A percentile compares a stretch with the other conserved stretches of the same genome.
Conservation (phyloP, 163 green algal genomes). For the Botryococcus braunii region DNA sequence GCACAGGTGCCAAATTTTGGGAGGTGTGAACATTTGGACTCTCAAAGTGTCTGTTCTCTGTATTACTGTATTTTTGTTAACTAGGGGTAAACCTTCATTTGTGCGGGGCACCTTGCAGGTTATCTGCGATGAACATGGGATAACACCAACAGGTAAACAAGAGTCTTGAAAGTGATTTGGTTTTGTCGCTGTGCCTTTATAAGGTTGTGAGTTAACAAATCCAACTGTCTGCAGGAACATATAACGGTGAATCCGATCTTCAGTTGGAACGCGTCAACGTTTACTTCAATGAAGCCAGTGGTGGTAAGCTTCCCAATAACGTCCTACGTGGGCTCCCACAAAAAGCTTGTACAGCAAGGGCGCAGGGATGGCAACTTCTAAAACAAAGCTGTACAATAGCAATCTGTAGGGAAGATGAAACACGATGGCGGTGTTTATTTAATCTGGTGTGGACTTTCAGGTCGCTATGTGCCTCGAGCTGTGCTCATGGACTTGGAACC, state of each 20-base stretch:
- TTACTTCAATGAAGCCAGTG: conserved; percentile 97
- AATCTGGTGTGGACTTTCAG: conserved; percentile 33
- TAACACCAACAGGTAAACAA: conserved; percentile 69
- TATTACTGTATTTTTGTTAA: no score
- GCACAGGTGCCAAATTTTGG: conserved; percentile 94
- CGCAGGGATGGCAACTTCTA: no score
- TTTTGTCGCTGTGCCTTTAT: background rate
- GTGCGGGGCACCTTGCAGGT: no score
- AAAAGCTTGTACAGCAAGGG: no score
- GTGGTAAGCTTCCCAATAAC: no score
- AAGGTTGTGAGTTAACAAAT: background rate
- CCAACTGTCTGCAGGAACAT: background rate
- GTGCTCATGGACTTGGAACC: conserved; percentile 90
- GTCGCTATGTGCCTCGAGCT: conserved; percentile 92
- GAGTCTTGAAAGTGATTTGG: conserved; percentile 1
- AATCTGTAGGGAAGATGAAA: no score
- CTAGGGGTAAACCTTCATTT: no score
- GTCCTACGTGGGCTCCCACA: no score
- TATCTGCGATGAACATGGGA: conserved; percentile 90
- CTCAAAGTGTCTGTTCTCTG: background rate
- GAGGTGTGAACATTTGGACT: no score
- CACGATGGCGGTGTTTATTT: no score
- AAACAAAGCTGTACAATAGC: no score
- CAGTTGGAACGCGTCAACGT: conserved; percentile 98
- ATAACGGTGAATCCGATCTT: conserved; percentile 83